Conservation (phyloP, 805 yeast species). For the Cyberlindnera saturnus region DNA sequence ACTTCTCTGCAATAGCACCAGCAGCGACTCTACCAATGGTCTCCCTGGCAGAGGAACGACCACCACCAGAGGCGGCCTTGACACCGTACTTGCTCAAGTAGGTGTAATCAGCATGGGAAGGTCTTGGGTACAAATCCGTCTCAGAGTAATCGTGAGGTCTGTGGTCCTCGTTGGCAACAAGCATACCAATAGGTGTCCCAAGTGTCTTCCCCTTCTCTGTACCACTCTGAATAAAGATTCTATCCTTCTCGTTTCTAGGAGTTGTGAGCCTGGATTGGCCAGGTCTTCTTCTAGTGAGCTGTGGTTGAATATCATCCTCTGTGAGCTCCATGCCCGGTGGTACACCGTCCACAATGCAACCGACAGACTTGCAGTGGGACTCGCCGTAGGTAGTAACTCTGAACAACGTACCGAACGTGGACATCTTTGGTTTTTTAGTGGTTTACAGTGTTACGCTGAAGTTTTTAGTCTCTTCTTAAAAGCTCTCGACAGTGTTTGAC, state of each 20-base stretch:
- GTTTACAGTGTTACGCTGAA: too few species aligned
- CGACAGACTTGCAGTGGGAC: constrained; percentile 95
- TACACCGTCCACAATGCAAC: constrained; percentile 97
- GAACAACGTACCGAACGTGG: constrained; percentile 59
- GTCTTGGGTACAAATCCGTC: constrained; percentile 93
- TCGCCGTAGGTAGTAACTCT: constrained; percentile 96
- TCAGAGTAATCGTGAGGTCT: constrained; percentile 95
- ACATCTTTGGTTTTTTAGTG: constrained; percentile 36
- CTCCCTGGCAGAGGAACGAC: constrained; percentile 95
- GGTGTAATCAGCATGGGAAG: constrained; percentile 96
- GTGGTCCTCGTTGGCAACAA: constrained; percentile 91
- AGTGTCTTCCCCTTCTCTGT: constrained; percentile 85
- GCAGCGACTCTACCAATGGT: constrained; percentile 99
- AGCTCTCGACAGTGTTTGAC: too few species aligned
- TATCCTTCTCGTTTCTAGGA: constrained; percentile 93
- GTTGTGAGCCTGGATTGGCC: constrained; percentile 92
- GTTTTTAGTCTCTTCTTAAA: too few species aligned
- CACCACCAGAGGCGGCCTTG: constrained; percentile 96
- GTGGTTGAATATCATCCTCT: constrained; percentile 91
- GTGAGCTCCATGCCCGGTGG: constrained; percentile 89
- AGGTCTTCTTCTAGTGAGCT: constrained; percentile 93
- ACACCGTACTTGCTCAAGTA: constrained; percentile 85
- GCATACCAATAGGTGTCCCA: constrained; percentile 95
- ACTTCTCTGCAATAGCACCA: constrained; percentile 96
- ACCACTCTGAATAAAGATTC: constrained; percentile 90